Percentiles rank a stretch among this genome's conserved stretches.
Conservation (phyloP, 495 filamentous ascomycete genomes). For the Penicillium parvum region DNA sequence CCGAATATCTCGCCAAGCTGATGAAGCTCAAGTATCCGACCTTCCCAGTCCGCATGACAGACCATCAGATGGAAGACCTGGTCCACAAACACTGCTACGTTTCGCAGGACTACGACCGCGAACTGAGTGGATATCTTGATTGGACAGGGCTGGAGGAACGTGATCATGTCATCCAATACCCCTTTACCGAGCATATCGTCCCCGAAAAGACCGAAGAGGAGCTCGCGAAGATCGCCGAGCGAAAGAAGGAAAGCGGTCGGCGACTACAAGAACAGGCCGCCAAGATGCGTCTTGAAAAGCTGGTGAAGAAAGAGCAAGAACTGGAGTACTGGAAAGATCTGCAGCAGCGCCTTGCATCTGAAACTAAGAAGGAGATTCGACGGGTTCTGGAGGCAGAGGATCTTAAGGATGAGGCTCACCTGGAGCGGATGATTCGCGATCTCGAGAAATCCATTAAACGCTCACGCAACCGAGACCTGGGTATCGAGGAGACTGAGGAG, state of each 20-base stretch:
- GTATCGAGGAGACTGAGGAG: slow-evolving; percentile 73
- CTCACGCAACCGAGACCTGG: slow-evolving; percentile 87
- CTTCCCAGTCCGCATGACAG: slow-evolving; percentile 78
- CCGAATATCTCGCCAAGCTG: slow-evolving; percentile 86
- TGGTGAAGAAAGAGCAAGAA: slow-evolving; percentile 93
- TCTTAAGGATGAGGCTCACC: slow-evolving; percentile 77
- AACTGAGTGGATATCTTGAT: slow-evolving; percentile 70
- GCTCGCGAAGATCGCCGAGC: slow-evolving; percentile 78
- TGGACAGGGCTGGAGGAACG: slow-evolving; percentile 86
- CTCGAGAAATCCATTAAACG: slow-evolving; percentile 84
- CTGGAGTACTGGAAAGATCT: slow-evolving; percentile 88
- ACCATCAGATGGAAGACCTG: slow-evolving; percentile 80
- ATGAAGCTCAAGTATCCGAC: slow-evolving; percentile 89
- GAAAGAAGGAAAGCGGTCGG: slow-evolving; percentile 87
- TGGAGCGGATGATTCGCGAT: slow-evolving; percentile 78
- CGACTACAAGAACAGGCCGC: slow-evolving; percentile 93
- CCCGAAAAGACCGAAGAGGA: slow-evolving; percentile 91
- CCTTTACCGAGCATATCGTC: slow-evolving; percentile 84
- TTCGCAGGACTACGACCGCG: slow-evolving; percentile 72
- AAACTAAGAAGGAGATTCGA: slow-evolving; percentile 83
- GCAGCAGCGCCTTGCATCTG: slow-evolving; percentile 58
- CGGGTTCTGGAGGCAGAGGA: slow-evolving; percentile 84
- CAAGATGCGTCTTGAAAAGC: slow-evolving; percentile 89
- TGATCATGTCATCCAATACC: slow-evolving; percentile 84
- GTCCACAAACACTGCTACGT: slow-evolving; percentile 89